Evolutionary conservation across 768 basidiomycete species (phyloP).

Genomic region (Udeniomyces megalosporus): DNA sequence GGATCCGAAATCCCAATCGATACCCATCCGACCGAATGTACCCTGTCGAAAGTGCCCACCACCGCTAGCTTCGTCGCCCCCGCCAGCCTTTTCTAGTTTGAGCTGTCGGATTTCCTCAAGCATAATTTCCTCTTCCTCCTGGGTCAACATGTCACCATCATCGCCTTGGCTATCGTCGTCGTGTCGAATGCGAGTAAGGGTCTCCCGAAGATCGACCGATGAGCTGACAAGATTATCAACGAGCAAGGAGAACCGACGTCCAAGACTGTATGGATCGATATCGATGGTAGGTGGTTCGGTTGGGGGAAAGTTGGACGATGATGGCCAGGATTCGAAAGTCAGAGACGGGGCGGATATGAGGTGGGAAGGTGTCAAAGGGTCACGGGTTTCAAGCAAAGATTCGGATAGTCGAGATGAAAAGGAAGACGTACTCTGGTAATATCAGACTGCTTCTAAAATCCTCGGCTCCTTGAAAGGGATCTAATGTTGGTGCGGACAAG

Average conservation of each 20-base stretch:
- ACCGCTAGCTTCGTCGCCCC: too few species aligned
- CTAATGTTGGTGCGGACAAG: neutral
- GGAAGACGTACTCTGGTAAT: constrained; percentile 4
- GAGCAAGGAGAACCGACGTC: constrained; percentile 6
- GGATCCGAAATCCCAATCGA: too few species aligned
- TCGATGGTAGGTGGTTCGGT: too few species aligned
- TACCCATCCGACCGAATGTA: too few species aligned
- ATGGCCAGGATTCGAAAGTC: too few species aligned
- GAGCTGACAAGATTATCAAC: neutral
- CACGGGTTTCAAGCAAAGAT: too few species aligned
- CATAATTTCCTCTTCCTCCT: constrained; percentile 14
- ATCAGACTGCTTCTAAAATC: neutral
- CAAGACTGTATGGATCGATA: constrained; percentile 6
- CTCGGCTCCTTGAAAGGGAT: too few species aligned
- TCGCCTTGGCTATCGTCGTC: neutral
- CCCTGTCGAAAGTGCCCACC: too few species aligned
- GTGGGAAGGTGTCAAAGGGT: too few species aligned
- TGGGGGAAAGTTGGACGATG: too few species aligned
- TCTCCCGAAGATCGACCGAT: constrained; percentile 1
- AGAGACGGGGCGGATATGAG: too few species aligned
- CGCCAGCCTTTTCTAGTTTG: neutral
- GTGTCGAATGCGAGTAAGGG: too few species aligned
- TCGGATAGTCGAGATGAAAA: neutral
- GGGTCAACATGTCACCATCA: neutral
- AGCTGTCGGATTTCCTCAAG: constrained; percentile 6